phyloP scores from a whole-genome alignment of 75 land plant genomes.

The Ceratopteris richardii region DNA sequence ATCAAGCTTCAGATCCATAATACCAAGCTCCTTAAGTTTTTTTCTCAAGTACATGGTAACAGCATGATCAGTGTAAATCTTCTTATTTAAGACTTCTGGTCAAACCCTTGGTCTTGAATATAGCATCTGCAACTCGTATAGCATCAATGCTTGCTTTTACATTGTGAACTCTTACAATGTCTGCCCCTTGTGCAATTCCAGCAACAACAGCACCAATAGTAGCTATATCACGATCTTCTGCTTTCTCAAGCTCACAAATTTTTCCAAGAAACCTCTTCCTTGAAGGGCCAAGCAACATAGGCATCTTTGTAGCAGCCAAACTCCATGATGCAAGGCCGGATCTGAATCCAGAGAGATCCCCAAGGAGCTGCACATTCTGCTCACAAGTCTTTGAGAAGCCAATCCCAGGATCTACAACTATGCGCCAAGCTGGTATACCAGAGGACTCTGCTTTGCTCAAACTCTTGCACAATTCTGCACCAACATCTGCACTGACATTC shows the following conservation, averaged over 20 bases:
- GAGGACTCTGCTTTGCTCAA: slow-evolving; percentile 57
- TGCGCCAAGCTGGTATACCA: slow-evolving; percentile 90
- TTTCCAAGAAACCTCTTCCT: slow-evolving; percentile 84
- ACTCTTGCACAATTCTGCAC: slow-evolving; percentile 41
- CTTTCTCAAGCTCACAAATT: slow-evolving; percentile 41
- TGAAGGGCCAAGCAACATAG: slow-evolving; percentile 73
- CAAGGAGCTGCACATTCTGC: slow-evolving; percentile 69
- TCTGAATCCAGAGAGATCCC: slow-evolving; percentile 35
- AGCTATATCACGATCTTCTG: slow-evolving; percentile 77
- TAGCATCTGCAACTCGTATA: slow-evolving; percentile 68
- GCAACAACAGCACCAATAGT: slow-evolving; percentile 71
- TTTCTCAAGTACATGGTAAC: no score
- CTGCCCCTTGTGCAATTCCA: slow-evolving; percentile 67
- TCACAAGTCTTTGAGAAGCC: slow-evolving; percentile 77
- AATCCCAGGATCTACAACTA: slow-evolving; percentile 82
- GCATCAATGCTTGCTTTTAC: slow-evolving; percentile 78
- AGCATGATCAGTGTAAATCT: no score
- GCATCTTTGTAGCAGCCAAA: slow-evolving; percentile 43
- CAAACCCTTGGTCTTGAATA: slow-evolving; percentile 17
- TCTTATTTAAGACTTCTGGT: no score
- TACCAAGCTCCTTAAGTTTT: no score
- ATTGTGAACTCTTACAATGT: slow-evolving; percentile 83
- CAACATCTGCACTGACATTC: slow-evolving; percentile 60
- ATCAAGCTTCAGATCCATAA: no score
- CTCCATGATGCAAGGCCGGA: slow-evolving; percentile 40